Percentiles rank a stretch among this genome's conserved stretches.
phyloP scores from a whole-genome alignment of 2,329 filamentous ascomycete genomes.

The Teratosphaeria gauchensis region DNA sequence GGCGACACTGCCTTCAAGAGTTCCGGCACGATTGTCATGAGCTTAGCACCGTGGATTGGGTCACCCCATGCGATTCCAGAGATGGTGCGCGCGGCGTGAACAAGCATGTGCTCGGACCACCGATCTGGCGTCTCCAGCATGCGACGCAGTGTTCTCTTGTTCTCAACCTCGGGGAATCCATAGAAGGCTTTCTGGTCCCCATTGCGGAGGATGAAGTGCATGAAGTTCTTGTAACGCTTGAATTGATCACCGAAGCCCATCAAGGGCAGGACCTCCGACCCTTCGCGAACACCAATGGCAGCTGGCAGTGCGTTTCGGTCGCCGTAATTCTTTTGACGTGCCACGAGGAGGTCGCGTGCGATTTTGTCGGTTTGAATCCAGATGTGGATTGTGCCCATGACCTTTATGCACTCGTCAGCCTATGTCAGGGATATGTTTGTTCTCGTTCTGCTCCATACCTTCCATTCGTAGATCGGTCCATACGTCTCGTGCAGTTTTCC shows the following conservation, averaged over 20 bases:
- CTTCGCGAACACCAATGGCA: slow-evolving; percentile 22
- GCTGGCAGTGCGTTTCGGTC: slow-evolving; percentile 27
- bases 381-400: slow-evolving; percentile 24
- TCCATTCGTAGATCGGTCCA: slow-evolving; percentile 28
- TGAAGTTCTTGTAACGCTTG: slow-evolving; percentile 23
- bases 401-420: slow-evolving; percentile 2
- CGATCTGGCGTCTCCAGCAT: slow-evolving; percentile 22
- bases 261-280: slow-evolving; percentile 24
- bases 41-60: slow-evolving; percentile 24
- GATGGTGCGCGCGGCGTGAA: slow-evolving; percentile 25
- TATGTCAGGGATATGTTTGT: neutral
- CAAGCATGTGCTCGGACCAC: slow-evolving; percentile 26
- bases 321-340: slow-evolving; percentile 23
- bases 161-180: slow-evolving; percentile 23
- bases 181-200: slow-evolving; percentile 20
- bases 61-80: slow-evolving; percentile 25
- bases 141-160: slow-evolving; percentile 25
- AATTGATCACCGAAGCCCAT: slow-evolving; percentile 25
- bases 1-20: slow-evolving; percentile 27
- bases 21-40: slow-evolving; percentile 23
- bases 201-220: slow-evolving; percentile 25
- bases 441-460: slow-evolving; percentile 7
- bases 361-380: slow-evolving; percentile 29
- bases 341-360: slow-evolving; percentile 25
- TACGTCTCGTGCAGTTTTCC: slow-evolving; percentile 25